Base-by-base conservation (phyloP, 2,329 filamentous ascomycete genomes). In the Neonectria neomacrospora region DNA sequence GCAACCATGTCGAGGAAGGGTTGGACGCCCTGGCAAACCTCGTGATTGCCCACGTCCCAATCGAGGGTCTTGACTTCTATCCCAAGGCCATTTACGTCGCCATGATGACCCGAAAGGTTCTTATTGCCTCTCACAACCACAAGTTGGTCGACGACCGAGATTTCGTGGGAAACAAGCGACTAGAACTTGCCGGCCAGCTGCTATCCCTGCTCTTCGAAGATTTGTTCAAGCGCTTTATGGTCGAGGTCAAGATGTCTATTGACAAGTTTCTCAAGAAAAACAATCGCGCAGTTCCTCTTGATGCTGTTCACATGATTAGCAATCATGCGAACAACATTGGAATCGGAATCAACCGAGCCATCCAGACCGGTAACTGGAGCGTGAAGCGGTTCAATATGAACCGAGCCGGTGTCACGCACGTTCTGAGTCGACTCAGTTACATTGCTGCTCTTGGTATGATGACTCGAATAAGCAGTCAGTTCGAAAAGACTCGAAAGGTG, bases 371-470 rank as follows among this genome's bases (percentile, higher is more conserved):
- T 20, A 99, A 99, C 75, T 99, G 96, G 96, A 97, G 87, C 67
- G 86, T 99, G 70, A 97, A 97, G 80, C 93, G 96, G 77, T 99
- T 99, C 83, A 94, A 95, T 79, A 99, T 99, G 96, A 96, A 98
- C 75, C 87, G 95, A 76, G 95, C 96, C 22, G 96, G 96, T 75
- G 94, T 99, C 22, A 98, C 96, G 0, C 96, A 99, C 78, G 94
- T 99, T 42, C 84, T 99, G 52, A 98, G 95, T 79, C 89, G 96
- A 67, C 84, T 99, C 58, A 98, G 95, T 78, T 99, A 98, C 76
- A 97, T 99, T 77, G 92, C 91, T 67, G 96, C 96, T 28, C 87
- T 99, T 28, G 96, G 96, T 66, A 99, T 99, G 96, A 99, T 99
- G 96, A 99, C 96, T 14, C 88, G 96, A 78, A 98, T 99, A 74